These are phyloP conservation scores for Clathrospora elynae DNA, from an alignment of 2,329 filamentous ascomycete species.

Conservation along the genomic window DNA sequence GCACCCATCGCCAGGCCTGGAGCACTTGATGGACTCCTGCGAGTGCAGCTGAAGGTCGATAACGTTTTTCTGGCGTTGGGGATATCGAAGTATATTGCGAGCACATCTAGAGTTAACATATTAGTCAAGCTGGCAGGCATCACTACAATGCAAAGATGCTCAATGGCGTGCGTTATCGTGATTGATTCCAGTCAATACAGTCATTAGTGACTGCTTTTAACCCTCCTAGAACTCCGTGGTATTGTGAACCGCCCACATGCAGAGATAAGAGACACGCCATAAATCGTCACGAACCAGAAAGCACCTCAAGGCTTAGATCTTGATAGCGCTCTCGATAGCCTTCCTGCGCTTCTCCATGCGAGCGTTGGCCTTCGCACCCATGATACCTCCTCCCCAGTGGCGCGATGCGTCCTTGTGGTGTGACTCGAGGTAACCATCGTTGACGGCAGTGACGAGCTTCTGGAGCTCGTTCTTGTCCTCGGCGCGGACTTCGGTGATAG, in stretches of 20 bases:
- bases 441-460: constrained; percentile 94
- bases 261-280: constrained; percentile 49
- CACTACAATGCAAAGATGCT: constrained; percentile 28
- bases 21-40: constrained; percentile 4
- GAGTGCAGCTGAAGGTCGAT: constrained; percentile 7
- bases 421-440: constrained; percentile 90
- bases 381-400: constrained; percentile 99
- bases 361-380: constrained; percentile 90
- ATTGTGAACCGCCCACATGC: constrained; percentile 48
- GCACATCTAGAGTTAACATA: not conserved
- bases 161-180: constrained; percentile 41
- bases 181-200: constrained; percentile 46
- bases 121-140: constrained; percentile 3
- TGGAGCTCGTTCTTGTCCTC: constrained; percentile 99
- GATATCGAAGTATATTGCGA: no score
- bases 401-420: constrained; percentile 90
- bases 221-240: constrained; percentile 49
- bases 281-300: constrained; percentile 39
- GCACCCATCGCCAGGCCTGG: not conserved
- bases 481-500: constrained; percentile 92
- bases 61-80: no score
- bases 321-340: constrained; percentile 91
- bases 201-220: constrained; percentile 44
- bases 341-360: constrained; percentile 86
- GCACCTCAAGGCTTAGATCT: constrained; percentile 73